These are phyloP conservation scores for Alternaria atra DNA, from an alignment of 2,329 filamentous ascomycete species.

Conservation along the genomic window DNA sequence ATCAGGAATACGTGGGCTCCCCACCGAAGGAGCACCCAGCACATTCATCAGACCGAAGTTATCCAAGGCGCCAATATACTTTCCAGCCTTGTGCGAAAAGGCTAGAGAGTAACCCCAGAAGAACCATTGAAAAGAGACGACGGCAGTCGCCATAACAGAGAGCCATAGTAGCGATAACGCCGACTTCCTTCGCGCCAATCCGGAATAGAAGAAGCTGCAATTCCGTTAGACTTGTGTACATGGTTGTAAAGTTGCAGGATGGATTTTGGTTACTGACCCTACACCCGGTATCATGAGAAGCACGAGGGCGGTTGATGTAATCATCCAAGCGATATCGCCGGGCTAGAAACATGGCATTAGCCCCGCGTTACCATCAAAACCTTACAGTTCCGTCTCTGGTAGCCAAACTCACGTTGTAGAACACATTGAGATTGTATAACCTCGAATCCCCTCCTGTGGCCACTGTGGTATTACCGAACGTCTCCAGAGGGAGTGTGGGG, in stretches of 20 bases:
- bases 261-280: constrained; percentile 58
- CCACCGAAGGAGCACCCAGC: constrained; percentile 77
- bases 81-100: constrained; percentile 79
- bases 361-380: constrained; percentile 27
- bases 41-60: constrained; percentile 84
- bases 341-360: constrained; percentile 60
- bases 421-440: constrained; percentile 79
- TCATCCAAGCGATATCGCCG: constrained; percentile 84
- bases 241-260: not conserved
- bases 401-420: constrained; percentile 72
- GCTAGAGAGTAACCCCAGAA: constrained; percentile 91
- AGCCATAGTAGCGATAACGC: constrained; percentile 87
- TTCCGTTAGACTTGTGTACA: constrained; percentile 7
- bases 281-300: constrained; percentile 94
- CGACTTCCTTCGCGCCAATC: constrained; percentile 87
- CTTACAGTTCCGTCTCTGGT: constrained; percentile 1
- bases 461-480: constrained; percentile 66
- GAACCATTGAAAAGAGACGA: constrained; percentile 92
- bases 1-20: constrained; percentile 77
- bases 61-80: constrained; percentile 78
- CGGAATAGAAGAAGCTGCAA: constrained; percentile 86
- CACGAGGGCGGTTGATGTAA: constrained; percentile 79
- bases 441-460: constrained; percentile 72
- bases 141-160: constrained; percentile 79
- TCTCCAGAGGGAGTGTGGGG: constrained; percentile 45